A percentile compares a stretch with the other conserved stretches of the same genome.
phyloP scores from a whole-genome alignment of 2,329 filamentous ascomycete genomes.

The Mariannaea elegans region DNA sequence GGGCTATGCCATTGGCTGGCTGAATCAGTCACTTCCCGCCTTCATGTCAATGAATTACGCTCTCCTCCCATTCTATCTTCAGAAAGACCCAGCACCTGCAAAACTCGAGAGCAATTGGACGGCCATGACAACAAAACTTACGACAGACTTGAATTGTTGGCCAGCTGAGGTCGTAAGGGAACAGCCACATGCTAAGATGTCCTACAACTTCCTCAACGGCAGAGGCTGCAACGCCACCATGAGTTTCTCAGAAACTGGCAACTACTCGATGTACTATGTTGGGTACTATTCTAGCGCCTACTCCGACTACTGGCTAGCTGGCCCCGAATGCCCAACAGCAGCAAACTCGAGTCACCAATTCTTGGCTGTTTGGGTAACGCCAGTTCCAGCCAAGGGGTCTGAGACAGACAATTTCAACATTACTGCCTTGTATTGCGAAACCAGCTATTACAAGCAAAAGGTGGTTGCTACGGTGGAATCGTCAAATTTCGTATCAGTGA shows the following conservation, averaged over 20 bases:
- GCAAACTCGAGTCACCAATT: slow-evolving; percentile 49
- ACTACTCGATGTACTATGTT: slow-evolving; percentile 50
- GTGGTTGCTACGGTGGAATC: slow-evolving; percentile 51
- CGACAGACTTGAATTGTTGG: slow-evolving; percentile 51
- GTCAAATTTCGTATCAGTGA: slow-evolving; percentile 7
- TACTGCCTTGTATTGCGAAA: slow-evolving; percentile 53
- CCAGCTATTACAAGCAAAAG: slow-evolving; percentile 55
- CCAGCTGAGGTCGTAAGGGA: slow-evolving; percentile 36
- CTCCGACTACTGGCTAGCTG: slow-evolving; percentile 44
- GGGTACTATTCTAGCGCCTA: slow-evolving; percentile 51
- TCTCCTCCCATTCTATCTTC: slow-evolving; percentile 52
- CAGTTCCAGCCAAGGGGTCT: not conserved
- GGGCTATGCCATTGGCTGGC: slow-evolving; percentile 56
- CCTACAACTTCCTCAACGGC: slow-evolving; percentile 47
- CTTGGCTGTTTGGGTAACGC: slow-evolving; percentile 37
- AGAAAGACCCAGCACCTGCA: not conserved
- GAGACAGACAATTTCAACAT: slow-evolving; percentile 24
- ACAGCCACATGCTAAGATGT: not conserved
- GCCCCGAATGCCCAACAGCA: slow-evolving; percentile 41
- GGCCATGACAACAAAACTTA: slow-evolving; percentile 41
- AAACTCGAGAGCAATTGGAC: slow-evolving; percentile 39
- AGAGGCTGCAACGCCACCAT: slow-evolving; percentile 47
- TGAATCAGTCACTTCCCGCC: slow-evolving; percentile 52
- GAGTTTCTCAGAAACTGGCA: slow-evolving; percentile 15
- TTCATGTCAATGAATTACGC: slow-evolving; percentile 56